Evolutionary conservation across 176 grass and related monocot species (phyloP), one percentile per base, ranked within the genome.

Genomic region (Eremochloa ophiuroides): DNA sequence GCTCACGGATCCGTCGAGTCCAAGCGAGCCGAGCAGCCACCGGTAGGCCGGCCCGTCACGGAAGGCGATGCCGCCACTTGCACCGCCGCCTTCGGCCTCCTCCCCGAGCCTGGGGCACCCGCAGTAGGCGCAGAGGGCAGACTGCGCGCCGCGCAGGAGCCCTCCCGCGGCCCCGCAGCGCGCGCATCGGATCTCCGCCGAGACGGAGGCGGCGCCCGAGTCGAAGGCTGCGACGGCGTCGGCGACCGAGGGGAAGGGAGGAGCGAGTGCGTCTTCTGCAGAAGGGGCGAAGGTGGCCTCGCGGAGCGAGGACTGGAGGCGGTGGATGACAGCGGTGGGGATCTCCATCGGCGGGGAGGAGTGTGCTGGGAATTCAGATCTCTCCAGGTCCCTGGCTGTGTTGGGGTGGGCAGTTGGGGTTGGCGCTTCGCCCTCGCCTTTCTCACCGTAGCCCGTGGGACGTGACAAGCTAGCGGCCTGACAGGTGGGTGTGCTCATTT

Each of bases 1-100:
- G 73, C 94, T 93, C 83, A 97, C 91, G 20, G 94, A 93, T 91
- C 91, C 94, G 71, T 93, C 84, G 15, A 93, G 69, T 46, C 91
- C 83, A 15, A 93, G 88, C 27, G 83, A 89, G 43, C 76, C 78
- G 26, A 97, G 88, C 62, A 93, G n/a, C 88, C 86, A 86, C 68
- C 46, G 74, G 76, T 77, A 91, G 20, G 88, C 86, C 43, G 39
- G 29, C 7, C 85, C 73, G 23, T 20, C 66, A 42, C 41, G 59
- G 72, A 97, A 97, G 69, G 88, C 85, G 70, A 93, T 70, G 48
- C 73, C 84, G 34, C 62, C 75, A 41, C 40, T 69, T 33, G 67
- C 83, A 29, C 63, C 72, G 41, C 48, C 73, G 41, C 48, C 73
- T 34, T 48, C 65, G 47, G 42, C 79, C 31, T 67, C 83, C 66